A percentile compares a stretch with the other conserved stretches of the same genome.
Evolutionary conservation across 2,329 filamentous ascomycete species (phyloP).

Genomic region (Talaromyces sp.): DNA sequence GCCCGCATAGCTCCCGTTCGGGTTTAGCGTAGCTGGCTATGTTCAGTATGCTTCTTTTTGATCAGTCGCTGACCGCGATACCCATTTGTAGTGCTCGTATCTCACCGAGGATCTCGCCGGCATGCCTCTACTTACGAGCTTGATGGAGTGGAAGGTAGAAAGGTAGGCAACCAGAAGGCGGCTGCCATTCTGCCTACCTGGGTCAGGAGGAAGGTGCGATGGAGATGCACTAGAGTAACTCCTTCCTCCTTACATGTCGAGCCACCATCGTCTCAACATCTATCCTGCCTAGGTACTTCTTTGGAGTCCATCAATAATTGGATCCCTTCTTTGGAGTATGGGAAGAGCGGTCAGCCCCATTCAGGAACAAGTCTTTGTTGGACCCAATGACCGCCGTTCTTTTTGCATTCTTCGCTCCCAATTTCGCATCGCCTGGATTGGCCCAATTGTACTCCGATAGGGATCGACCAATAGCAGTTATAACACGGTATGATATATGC

Average conservation of each 20-base stretch:
- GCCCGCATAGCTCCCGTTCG: constrained; percentile 25
- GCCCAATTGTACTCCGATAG: neutral
- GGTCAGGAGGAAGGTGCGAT: neutral
- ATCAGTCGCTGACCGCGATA: neutral
- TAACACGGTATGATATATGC: neutral
- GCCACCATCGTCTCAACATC: neutral
- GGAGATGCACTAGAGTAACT: neutral
- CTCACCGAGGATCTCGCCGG: too few species aligned
- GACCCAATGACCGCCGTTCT: neutral
- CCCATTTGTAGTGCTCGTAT: too few species aligned
- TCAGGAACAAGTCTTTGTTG: neutral
- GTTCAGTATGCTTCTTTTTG: neutral
- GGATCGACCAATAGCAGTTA: neutral
- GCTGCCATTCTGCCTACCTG: neutral
- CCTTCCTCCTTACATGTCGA: neutral
- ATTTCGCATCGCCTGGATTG: neutral
- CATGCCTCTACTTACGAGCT: neutral
- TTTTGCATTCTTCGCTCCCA: neutral
- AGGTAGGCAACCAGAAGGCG: neutral
- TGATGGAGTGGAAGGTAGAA: neutral
- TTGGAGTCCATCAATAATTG: neutral
- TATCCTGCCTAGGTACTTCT: too few species aligned
- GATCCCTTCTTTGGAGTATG: neutral
- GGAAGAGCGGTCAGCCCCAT: constrained; percentile 13
- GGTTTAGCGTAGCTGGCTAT: constrained; percentile 25